Conservation (phyloP, 2,329 filamentous ascomycete species). For the Pseudogymnoascus sp. region DNA sequence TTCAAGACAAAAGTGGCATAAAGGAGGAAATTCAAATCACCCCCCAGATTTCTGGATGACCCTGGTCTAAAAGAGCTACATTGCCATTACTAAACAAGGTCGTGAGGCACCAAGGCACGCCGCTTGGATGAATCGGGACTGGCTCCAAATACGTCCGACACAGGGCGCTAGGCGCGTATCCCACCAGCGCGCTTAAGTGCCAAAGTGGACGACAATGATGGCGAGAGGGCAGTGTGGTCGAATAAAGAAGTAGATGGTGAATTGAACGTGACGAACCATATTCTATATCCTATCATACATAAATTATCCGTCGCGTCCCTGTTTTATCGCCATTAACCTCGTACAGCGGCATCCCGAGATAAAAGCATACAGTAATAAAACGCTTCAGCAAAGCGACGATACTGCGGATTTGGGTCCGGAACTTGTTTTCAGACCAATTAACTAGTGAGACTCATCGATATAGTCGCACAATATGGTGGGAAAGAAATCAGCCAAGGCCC, state of each 20-base stretch:
- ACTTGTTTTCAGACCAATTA: not conserved
- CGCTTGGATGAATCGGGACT: constrained; percentile 5
- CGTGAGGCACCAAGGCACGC: constrained; percentile 1
- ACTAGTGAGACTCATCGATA: not conserved
- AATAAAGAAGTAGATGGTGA: constrained; percentile 4
- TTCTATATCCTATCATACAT: constrained; percentile 6
- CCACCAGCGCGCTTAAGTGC: constrained; percentile 8
- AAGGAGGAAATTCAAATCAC: not conserved
- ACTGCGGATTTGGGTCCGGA: not conserved
- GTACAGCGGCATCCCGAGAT: not conserved
- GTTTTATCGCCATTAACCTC: not conserved
- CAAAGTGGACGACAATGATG: constrained; percentile 8
- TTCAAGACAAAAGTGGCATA: not conserved
- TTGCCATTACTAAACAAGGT: not conserved
- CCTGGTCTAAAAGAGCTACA: constrained; percentile 3
- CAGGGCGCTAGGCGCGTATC: constrained; percentile 7
- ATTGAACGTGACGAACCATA: constrained; percentile 7
- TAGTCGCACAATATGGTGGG: constrained; percentile 25
- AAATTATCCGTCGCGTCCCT: not conserved
- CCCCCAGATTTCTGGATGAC: not conserved
- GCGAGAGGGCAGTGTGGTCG: not conserved
- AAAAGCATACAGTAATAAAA: constrained; percentile 1
- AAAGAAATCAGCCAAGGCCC: constrained; percentile 31
- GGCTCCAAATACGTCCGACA: constrained; percentile 1
- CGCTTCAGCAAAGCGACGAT: not conserved